Evolutionary conservation across 306 rosid species (phyloP).

Genomic region (Malus fusca): DNA sequence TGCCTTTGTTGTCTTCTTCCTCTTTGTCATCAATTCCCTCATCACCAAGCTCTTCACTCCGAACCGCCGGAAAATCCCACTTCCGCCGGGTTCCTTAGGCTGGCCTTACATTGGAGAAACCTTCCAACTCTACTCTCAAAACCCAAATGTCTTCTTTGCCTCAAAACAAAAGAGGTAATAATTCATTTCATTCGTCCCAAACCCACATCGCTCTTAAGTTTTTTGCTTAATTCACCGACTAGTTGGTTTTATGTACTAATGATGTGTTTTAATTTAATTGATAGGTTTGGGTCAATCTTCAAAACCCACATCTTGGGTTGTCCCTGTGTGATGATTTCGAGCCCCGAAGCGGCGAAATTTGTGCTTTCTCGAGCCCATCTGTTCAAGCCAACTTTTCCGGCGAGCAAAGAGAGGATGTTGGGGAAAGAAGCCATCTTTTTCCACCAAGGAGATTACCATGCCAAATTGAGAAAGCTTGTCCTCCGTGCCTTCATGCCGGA

Average conservation of each 20-base stretch:
- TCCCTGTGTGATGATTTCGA: conserved; percentile 91
- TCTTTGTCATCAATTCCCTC: conserved; percentile 23
- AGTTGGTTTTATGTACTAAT: not conserved
- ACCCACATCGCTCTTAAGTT: not conserved
- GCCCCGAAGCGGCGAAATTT: conserved; percentile 85
- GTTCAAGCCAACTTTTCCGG: conserved; percentile 92
- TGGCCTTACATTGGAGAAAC: conserved; percentile 89
- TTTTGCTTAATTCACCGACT: not conserved
- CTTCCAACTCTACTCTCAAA: conserved; percentile 88
- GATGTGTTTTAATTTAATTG: too few relatives aligned
- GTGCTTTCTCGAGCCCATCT: conserved; percentile 69
- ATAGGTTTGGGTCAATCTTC: conserved; percentile 86
- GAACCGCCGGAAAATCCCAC: conserved; percentile 31
- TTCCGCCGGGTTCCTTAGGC: conserved; percentile 86
- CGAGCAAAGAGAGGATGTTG: conserved; percentile 92
- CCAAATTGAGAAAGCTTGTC: conserved; percentile 72
- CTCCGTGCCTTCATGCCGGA: conserved; percentile 86
- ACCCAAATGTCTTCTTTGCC: conserved; percentile 89
- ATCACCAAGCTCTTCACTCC: conserved; percentile 27
- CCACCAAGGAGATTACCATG: conserved; percentile 89
- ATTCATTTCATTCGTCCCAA: not conserved
- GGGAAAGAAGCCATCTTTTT: conserved; percentile 92
- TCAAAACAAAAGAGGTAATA: conserved; percentile 53
- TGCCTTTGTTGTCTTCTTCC: conserved; percentile 14
- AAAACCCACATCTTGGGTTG: conserved; percentile 96